Conservation (phyloP, 2,329 filamentous ascomycete genomes). For the Fusarium anguioides region DNA sequence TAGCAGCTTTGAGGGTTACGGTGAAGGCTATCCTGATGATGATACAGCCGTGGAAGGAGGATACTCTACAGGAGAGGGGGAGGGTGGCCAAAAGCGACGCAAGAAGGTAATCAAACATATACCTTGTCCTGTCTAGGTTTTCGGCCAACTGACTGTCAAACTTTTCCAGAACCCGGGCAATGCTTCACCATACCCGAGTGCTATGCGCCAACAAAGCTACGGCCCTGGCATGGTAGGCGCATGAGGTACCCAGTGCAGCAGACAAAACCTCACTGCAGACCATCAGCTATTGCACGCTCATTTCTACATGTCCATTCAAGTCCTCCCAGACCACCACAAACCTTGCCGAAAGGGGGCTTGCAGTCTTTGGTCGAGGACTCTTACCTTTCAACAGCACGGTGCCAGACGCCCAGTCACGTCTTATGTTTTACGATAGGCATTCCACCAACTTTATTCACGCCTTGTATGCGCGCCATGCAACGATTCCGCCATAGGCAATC, state of each 20-base stretch:
- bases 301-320: constrained; percentile 4
- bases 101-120: constrained; percentile 67
- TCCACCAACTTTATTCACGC: constrained; percentile 35
- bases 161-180: constrained; percentile 59
- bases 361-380: constrained; percentile 5
- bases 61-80: constrained; percentile 79
- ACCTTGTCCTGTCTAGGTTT: constrained; percentile 19
- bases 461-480: constrained; percentile 47
- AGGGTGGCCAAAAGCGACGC: constrained; percentile 72
- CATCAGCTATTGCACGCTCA: background rate
- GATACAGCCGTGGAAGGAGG: constrained; percentile 67
- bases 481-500: constrained; percentile 43
- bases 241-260: constrained; percentile 52
- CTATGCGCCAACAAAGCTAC: constrained; percentile 64
- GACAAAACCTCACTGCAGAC: background rate
- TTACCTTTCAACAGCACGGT: constrained; percentile 5
- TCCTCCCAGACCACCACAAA: constrained; percentile 12
- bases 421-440: constrained; percentile 25
- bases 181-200: constrained; percentile 55
- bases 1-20: constrained; percentile 78
- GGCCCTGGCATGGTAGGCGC: constrained; percentile 69
- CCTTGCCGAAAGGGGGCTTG: constrained; percentile 25
- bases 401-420: constrained; percentile 16
- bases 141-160: constrained; percentile 53
- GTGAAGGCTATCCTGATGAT: constrained; percentile 77